Conservation (phyloP, 768 basidiomycete species). For the Psilocybe azurescens region DNA sequence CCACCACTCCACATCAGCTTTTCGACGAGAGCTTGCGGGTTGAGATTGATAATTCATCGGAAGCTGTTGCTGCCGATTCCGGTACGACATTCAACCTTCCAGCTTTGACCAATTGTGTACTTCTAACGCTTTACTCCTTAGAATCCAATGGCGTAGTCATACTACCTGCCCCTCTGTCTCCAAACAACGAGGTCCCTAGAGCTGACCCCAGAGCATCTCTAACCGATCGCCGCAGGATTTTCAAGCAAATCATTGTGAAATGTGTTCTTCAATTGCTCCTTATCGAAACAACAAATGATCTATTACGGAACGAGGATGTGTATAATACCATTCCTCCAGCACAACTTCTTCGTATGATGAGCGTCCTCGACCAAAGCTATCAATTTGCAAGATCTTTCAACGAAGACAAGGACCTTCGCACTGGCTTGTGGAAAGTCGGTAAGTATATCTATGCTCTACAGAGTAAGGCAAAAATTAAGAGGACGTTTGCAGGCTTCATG, state of each 20-base stretch:
- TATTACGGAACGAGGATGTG: slow-evolving; percentile 90
- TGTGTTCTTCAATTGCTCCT: slow-evolving; percentile 95
- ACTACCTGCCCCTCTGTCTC: slow-evolving; percentile 88
- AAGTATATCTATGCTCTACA: slow-evolving; percentile 32
- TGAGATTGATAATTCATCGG: slow-evolving; percentile 72
- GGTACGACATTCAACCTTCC: slow-evolving; percentile 27
- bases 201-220: slow-evolving; percentile 57
- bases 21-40: slow-evolving; percentile 93
- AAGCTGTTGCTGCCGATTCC: slow-evolving; percentile 52
- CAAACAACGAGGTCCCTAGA: slow-evolving; percentile 58
- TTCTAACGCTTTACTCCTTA: slow-evolving; percentile 27
- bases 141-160: slow-evolving; percentile 72
- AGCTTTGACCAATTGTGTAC: background rate
- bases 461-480: background rate
- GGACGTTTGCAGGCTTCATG: slow-evolving; percentile 83
- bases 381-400: slow-evolving; percentile 98
- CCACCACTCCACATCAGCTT: slow-evolving; percentile 95
- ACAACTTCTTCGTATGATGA: slow-evolving; percentile 92
- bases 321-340: slow-evolving; percentile 94
- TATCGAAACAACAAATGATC: slow-evolving; percentile 96
- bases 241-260: slow-evolving; percentile 99
- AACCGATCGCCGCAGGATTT: slow-evolving; percentile 79
- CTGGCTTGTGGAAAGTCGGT: slow-evolving; percentile 99
- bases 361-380: slow-evolving; percentile 95
- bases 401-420: slow-evolving; percentile 96